These are phyloP conservation scores for Aphanocladium album DNA, from an alignment of 2,329 filamentous ascomycete genomes.

Conservation along the genomic window DNA sequence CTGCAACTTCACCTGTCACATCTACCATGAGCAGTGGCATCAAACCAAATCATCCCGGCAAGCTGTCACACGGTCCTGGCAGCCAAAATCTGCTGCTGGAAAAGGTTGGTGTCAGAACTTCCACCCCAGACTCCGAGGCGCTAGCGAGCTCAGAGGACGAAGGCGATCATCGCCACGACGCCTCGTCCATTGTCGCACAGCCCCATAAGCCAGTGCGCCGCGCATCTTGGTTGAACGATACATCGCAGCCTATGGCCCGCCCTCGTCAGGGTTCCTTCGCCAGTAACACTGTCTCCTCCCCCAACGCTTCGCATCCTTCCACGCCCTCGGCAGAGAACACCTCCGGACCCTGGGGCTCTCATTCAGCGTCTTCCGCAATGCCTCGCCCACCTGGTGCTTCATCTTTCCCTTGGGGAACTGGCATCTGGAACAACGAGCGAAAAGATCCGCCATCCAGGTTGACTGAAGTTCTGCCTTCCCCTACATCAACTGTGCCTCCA, in stretches of 20 bases:
- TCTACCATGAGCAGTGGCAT: constrained; percentile 46
- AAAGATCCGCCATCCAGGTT: constrained; percentile 73
- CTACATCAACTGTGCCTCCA: constrained; percentile 56
- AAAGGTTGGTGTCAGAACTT: constrained; percentile 72
- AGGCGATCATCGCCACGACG: constrained; percentile 59
- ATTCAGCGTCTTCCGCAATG: constrained; percentile 42
- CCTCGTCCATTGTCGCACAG: constrained; percentile 41
- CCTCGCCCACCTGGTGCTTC: constrained; percentile 44
- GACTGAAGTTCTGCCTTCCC: constrained; percentile 69
- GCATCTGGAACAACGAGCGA: constrained; percentile 76
- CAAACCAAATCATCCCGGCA: constrained; percentile 47
- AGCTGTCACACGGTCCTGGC: constrained; percentile 45
- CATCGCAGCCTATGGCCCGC: constrained; percentile 56
- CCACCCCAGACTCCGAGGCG: constrained; percentile 90
- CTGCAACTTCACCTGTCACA: constrained; percentile 12
- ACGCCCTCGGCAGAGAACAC: constrained; percentile 66
- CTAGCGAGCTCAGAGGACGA: constrained; percentile 94
- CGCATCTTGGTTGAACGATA: constrained; percentile 83
- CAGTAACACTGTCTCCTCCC: constrained; percentile 65
- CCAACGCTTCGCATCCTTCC: constrained; percentile 72
- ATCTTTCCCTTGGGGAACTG: constrained; percentile 68
- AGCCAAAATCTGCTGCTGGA: constrained; percentile 65
- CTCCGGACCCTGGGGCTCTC: constrained; percentile 49
- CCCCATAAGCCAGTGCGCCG: constrained; percentile 62
- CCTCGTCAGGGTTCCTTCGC: constrained; percentile 74